These are phyloP conservation scores for Iberis amara DNA, from an alignment of 441 rosid genomes.

Conservation along the genomic window DNA sequence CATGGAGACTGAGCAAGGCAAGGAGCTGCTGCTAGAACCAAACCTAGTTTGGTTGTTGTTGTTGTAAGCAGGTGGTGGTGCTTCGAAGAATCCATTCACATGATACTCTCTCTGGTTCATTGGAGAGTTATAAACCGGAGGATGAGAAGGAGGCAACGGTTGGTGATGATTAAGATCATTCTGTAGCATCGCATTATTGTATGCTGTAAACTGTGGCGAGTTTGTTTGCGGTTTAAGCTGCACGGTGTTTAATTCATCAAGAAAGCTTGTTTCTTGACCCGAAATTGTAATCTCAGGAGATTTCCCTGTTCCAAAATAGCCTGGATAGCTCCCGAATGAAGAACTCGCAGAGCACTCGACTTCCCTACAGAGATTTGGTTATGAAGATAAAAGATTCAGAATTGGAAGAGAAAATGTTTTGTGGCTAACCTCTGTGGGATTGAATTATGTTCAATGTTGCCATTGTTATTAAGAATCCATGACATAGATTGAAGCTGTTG, in stretches of 20 bases:
- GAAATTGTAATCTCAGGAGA: constrained; percentile 57
- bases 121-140: constrained; percentile 42
- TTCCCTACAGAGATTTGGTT: constrained; percentile 41
- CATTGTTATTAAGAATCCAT: constrained; percentile 58
- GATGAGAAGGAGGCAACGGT: constrained; percentile 31
- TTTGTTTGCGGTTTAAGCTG: constrained; percentile 45
- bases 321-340: constrained; percentile 70
- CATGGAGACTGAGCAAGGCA: constrained; percentile 51
- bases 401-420: background rate
- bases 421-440: constrained; percentile 50
- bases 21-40: constrained; percentile 47
- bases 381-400: background rate
- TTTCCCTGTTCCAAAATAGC: constrained; percentile 56
- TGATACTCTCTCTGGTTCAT: constrained; percentile 50
- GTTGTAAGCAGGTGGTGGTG: constrained; percentile 36
- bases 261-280: constrained; percentile 57
- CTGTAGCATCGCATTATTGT: constrained; percentile 46
- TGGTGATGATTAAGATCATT: constrained; percentile 46
- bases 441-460: constrained; percentile 45
- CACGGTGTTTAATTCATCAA: constrained; percentile 48
- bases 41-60: constrained; percentile 43
- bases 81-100: constrained; percentile 50
- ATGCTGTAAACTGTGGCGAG: constrained; percentile 39
- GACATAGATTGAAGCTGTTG: constrained; percentile 61
- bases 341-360: constrained; percentile 72